phyloP scores from a whole-genome alignment of 176 grass and related monocot genomes.

The Oropetium thomaeum region DNA sequence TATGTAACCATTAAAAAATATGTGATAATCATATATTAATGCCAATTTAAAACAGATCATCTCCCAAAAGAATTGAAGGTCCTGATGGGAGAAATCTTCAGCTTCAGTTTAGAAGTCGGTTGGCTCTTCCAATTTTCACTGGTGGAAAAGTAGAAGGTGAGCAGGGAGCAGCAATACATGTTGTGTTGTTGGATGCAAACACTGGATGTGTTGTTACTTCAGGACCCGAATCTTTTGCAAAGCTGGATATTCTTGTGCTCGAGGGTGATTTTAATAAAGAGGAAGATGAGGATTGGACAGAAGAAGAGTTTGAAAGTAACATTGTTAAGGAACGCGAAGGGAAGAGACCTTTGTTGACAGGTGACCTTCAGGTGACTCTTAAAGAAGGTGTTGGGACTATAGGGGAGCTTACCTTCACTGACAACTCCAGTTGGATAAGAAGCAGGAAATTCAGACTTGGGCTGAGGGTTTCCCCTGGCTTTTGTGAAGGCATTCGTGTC shows the following conservation, averaged over 20 bases:
- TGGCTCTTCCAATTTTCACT: conserved; percentile 84
- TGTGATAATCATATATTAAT: neutral
- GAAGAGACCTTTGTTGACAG: conserved; percentile 88
- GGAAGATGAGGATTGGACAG: conserved; percentile 83
- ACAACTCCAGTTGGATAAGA: conserved; percentile 97
- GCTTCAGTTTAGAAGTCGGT: conserved; percentile 63
- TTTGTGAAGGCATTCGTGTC: conserved; percentile 71
- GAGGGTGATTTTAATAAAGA: conserved; percentile 93
- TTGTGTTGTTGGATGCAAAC: conserved; percentile 64
- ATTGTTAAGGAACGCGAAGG: conserved; percentile 90
- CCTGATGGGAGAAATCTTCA: conserved; percentile 83
- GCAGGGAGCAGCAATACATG: conserved; percentile 89
- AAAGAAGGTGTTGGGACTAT: conserved; percentile 95
- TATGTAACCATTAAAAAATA: conserved; percentile 10
- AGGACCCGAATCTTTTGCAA: conserved; percentile 74
- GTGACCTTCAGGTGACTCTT: conserved; percentile 79
- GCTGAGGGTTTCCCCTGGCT: conserved; percentile 62
- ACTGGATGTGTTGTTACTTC: conserved; percentile 60
- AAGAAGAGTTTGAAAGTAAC: conserved; percentile 75
- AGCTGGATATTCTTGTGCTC: conserved; percentile 83
- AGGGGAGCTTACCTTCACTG: conserved; percentile 89
- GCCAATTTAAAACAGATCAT: conserved; percentile 54
- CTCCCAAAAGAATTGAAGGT: conserved; percentile 84
- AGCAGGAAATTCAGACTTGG: conserved; percentile 93
- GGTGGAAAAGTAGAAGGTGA: conserved; percentile 95